Evolutionary conservation across 306 rosid species (phyloP).

Genomic region (Astragalus membranaceus): DNA sequence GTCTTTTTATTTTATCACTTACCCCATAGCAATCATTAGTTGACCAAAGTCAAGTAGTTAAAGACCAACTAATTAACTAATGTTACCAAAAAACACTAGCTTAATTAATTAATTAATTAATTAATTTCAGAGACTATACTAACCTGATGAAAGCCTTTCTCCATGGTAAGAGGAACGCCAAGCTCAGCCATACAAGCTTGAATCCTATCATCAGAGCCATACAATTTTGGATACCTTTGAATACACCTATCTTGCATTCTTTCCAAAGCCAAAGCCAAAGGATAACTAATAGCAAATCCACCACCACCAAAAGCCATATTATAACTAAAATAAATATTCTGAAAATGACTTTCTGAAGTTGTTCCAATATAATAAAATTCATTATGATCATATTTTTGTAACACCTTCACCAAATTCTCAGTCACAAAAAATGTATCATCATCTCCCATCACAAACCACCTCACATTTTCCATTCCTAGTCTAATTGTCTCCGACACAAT

Average conservation of each 20-base stretch:
- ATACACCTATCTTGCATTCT: conserved; percentile 61
- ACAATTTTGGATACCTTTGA: conserved; percentile 44
- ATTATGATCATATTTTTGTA: conserved; percentile 51
- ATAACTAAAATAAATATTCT: conserved; percentile 51
- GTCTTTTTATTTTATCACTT: too few species aligned
- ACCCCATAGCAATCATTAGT: not conserved
- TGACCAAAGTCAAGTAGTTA: not conserved
- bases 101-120: not conserved
- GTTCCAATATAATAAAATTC: conserved; percentile 54
- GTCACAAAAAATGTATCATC: conserved; percentile 61
- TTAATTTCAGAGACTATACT: not conserved
- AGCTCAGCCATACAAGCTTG: conserved; percentile 83
- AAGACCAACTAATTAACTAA: not conserved
- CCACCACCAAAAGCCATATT: conserved; percentile 74
- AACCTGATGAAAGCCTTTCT: conserved; percentile 74
- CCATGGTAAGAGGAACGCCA: conserved; percentile 65
- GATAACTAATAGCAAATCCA: conserved; percentile 63
- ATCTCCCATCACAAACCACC: conserved; percentile 55
- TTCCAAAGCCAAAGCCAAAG: conserved; percentile 44
- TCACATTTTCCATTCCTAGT: conserved; percentile 22
- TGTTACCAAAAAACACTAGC: not conserved
- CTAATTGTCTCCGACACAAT: conserved; percentile 32
- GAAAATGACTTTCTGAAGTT: conserved; percentile 64
- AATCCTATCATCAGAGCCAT: conserved; percentile 58
- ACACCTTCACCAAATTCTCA: conserved; percentile 50